A percentile compares a stretch with the other conserved stretches of the same genome.
Conservation (phyloP, 345 rosid species). For the Abelmoschus esculentus region DNA sequence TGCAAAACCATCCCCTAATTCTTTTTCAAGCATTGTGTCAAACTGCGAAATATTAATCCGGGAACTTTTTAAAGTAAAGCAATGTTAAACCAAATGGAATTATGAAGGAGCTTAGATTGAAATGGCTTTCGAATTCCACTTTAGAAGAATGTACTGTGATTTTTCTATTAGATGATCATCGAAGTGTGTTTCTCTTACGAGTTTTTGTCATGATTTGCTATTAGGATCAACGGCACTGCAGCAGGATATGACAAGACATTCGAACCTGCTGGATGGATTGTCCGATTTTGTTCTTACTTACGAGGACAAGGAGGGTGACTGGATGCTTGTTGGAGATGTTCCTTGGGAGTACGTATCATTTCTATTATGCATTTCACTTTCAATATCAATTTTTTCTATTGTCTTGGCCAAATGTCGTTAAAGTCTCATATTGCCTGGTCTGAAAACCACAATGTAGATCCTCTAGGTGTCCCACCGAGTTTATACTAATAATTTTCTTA, state of each 20-base stretch:
- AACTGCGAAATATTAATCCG: too few relatives aligned
- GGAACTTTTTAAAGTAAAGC: too few relatives aligned
- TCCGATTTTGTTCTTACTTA: conserved; percentile 78
- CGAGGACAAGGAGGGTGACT: conserved; percentile 93
- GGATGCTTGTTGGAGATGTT: conserved; percentile 99
- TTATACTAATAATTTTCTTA: background rate
- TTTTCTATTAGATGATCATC: background rate
- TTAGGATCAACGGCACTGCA: conserved; percentile 32
- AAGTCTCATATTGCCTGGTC: background rate
- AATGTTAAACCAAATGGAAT: too few relatives aligned
- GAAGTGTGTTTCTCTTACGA: background rate
- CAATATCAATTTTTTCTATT: background rate
- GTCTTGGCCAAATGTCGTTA: background rate
- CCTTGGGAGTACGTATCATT: conserved; percentile 75
- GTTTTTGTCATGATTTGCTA: conserved; percentile 3
- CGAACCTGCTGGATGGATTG: conserved; percentile 56
- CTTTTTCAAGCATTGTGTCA: background rate
- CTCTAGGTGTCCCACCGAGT: background rate
- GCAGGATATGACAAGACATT: conserved; percentile 24
- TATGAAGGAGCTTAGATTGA: too few relatives aligned
- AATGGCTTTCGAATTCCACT: background rate
- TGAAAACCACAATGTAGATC: background rate
- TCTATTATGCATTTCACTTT: background rate
- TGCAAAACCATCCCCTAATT: too few relatives aligned
- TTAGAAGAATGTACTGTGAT: background rate